These are phyloP conservation scores for Colletotrichum musae DNA, from an alignment of 2,329 filamentous ascomycete genomes.

Conservation along the genomic window DNA sequence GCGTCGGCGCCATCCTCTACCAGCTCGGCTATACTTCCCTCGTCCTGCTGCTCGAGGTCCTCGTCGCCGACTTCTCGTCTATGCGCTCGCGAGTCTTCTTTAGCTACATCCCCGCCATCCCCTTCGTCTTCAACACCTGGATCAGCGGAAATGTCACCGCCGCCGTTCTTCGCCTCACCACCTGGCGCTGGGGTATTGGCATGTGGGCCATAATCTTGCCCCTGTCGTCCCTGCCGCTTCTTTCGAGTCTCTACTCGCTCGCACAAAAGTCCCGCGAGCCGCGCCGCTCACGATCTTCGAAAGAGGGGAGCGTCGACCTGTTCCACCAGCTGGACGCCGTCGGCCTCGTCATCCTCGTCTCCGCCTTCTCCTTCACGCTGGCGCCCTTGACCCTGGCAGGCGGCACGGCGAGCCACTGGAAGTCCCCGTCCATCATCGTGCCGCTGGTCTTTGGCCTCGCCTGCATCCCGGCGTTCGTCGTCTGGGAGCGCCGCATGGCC, in stretches of 20 bases:
- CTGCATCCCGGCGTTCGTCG: slow-evolving; percentile 63
- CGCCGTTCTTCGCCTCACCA: slow-evolving; percentile 63
- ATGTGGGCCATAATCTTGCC: slow-evolving; percentile 77
- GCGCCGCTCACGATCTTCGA: background rate
- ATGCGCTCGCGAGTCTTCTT: slow-evolving; percentile 72
- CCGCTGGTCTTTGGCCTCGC: slow-evolving; percentile 66
- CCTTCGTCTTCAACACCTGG: slow-evolving; percentile 76
- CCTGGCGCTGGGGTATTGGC: slow-evolving; percentile 75
- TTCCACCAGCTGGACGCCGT: slow-evolving; percentile 70
- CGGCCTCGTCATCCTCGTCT: slow-evolving; percentile 62
- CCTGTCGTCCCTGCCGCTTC: slow-evolving; percentile 67
- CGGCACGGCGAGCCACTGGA: slow-evolving; percentile 63
- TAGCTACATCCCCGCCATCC: slow-evolving; percentile 72
- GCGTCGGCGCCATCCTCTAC: slow-evolving; percentile 68
- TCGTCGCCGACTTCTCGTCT: slow-evolving; percentile 73
- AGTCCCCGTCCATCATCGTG: slow-evolving; percentile 63
- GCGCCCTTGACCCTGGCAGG: slow-evolving; percentile 70
- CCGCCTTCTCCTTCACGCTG: slow-evolving; percentile 62
- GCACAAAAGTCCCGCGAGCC: slow-evolving; percentile 58
- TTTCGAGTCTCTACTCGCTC: slow-evolving; percentile 57
- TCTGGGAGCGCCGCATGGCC: slow-evolving; percentile 67
- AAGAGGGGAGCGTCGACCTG: slow-evolving; percentile 58
- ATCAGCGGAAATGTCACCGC: slow-evolving; percentile 70
- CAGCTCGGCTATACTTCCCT: slow-evolving; percentile 72
- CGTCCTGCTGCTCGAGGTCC: slow-evolving; percentile 71